Evolutionary conservation across 805 yeast genomes (phyloP), one percentile per base, ranked within the genome.

Genomic region (Wickerhamomyces rabaulensis): DNA sequence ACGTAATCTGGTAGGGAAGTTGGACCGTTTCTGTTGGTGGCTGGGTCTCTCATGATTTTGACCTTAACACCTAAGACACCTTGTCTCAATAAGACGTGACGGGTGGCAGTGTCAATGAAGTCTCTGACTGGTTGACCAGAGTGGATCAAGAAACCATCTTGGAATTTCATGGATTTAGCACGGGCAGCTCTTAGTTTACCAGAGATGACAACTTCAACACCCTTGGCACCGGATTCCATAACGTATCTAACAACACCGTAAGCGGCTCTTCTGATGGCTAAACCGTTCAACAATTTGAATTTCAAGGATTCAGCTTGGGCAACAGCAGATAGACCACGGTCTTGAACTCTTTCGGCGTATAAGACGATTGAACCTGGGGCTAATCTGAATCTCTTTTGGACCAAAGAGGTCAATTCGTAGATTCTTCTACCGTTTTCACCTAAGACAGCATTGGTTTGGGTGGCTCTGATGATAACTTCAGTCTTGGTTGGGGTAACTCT

Each of bases 91-190:
- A 94, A 82, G 67, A 92, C 98, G 92, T 94, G 98, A 80, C 99
- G 91, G 74, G 96, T 91, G 66, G 99, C 99, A 71, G 83, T 78
- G 78, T 94, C 99, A 71, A 94, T 94, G 86, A 94, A 94, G 73
- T 94, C 99, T 65, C 80, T 84, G 75, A 92, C 94, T 79, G 99
- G 99, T 82, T 94, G 99, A 88, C 99, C 99, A 69, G 97, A 90
- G 94, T 94, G 99, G 84, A 94, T 94, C 94, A 94, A 88, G 96
- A 94, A 94, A 83, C 99, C 99, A 74, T 92, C 98, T 73, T 94
- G 86, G 85, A 92, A 94, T 80, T 94, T 94, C 96, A 94, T 95
- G 69, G 97, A 84, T 87, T 94, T 94, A 69, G 99, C 99, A 84
- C 99, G 90, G 69, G 98, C 99, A 78, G 97, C 99, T 82, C 97